Evolutionary conservation across 1,284 basidiomycete genomes (phyloP), one percentile per base, ranked within the genome.

Genomic region (Leccinum solheimii): DNA sequence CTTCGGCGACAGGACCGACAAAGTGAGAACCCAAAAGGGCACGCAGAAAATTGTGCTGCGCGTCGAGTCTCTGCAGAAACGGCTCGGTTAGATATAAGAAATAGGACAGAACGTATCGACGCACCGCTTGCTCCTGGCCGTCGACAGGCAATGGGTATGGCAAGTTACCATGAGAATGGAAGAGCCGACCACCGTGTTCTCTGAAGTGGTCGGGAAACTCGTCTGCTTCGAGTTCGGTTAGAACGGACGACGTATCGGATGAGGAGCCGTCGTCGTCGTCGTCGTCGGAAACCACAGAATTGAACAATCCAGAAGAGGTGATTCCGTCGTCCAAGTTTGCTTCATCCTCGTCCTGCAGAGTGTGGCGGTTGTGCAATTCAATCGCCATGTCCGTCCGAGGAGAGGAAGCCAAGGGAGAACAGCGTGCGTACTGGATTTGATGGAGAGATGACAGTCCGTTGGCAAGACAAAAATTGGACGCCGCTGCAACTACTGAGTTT

Each of bases 61-160:
- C 75, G 55, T 81, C 81, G 57, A 81, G 73, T 64, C 88, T 77
- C 88, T 90, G 67, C 7, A 14, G 43, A 63, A 60, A 61, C 57
- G 48, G 40, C 26, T 11, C 23, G 21, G 60, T 19, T 40, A 60
- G 16, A 14, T 16, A 16, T 2, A 19, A 14, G 21, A 38, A 6
- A 30, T 32, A 2, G 9, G 19, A 19, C 34, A 43, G 57, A 38
- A 14, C 62, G 55, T 48, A 52, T 16, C 19, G 36, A 75, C 79
- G 52, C 68, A 90, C 88, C 73, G 81, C 74, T 70, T 85, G 84
- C 71, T 91, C 88, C 13, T 76, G 75, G 34, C 80, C 79, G 73
- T 91, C 88, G 5, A 85, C 85, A 52, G 88, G 88, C 58, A 91
- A 75, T 30, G 85, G 86, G 70, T 90, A 90, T 59, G 83, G 84